A percentile compares a stretch with the other conserved stretches of the same genome.
Conservation (phyloP, 345 rosid genomes). For the Eucalyptus fibrosa region DNA sequence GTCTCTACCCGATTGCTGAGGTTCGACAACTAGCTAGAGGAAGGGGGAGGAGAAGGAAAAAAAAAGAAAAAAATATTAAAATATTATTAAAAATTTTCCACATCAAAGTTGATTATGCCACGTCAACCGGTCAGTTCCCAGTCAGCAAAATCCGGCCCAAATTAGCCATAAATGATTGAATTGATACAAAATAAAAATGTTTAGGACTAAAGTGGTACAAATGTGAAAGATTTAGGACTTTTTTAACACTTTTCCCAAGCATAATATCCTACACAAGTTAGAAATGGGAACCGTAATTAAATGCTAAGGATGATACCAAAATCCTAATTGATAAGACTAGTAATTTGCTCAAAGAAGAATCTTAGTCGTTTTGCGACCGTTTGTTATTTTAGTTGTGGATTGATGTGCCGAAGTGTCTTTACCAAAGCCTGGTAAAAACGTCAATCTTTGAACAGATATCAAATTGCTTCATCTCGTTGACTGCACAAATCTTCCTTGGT, state of each 20-base stretch:
- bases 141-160: too few species aligned
- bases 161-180: too few species aligned
- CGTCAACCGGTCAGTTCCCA: rapidly evolving
- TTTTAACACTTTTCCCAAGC: background rate
- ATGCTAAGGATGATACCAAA: background rate
- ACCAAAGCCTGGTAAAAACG: background rate
- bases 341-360: background rate
- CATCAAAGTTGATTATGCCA: too few species aligned
- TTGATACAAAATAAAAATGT: too few species aligned
- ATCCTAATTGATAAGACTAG: background rate
- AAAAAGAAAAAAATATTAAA: too few species aligned
- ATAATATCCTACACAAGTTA: background rate
- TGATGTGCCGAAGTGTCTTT: background rate
- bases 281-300: background rate
- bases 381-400: background rate
- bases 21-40: too few species aligned
- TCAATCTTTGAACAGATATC: background rate
- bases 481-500: background rate
- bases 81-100: too few species aligned
- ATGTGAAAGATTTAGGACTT: too few species aligned
- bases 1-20: rapidly evolving
- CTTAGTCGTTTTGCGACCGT: background rate
- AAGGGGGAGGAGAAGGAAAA: too few species aligned
- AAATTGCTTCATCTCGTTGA: background rate
- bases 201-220: too few species aligned